Evolutionary conservation across 176 grass and related monocot species (phyloP).

Genomic region (Avena atlantica): DNA sequence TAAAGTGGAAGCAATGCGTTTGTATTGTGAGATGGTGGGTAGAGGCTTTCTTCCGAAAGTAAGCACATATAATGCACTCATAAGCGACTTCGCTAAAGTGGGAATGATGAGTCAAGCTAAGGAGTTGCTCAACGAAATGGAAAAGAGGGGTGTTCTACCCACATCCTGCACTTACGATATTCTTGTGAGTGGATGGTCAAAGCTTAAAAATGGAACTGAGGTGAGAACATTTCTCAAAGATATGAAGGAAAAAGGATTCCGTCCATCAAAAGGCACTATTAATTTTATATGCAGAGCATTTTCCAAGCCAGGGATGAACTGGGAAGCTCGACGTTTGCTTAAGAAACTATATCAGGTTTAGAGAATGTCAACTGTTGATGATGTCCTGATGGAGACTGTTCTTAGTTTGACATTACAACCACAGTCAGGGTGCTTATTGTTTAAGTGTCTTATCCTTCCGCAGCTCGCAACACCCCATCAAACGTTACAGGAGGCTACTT

Average conservation of each 20-base stretch:
- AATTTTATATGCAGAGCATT: conserved; percentile 74
- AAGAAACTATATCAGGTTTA: conserved; percentile 65
- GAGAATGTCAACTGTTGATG: conserved; percentile 32
- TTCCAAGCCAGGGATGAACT: conserved; percentile 68
- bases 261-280: conserved; percentile 69
- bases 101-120: conserved; percentile 98
- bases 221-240: conserved; percentile 77
- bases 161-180: conserved; percentile 84
- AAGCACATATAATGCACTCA: conserved; percentile 89
- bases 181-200: conserved; percentile 87
- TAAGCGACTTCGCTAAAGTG: conserved; percentile 68
- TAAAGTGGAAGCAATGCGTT: conserved; percentile 68
- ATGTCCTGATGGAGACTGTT: conserved; percentile 26
- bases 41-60: conserved; percentile 92
- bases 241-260: conserved; percentile 82
- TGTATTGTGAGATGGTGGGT: conserved; percentile 89
- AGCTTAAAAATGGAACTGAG: conserved; percentile 72
- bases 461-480: conserved; percentile 79
- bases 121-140: conserved; percentile 82
- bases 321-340: conserved; percentile 61
- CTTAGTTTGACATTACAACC: conserved; percentile 7
- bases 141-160: conserved; percentile 64
- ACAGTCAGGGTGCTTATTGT: neutral
- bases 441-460: neutral
- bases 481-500: conserved; percentile 89